These are phyloP conservation scores for Pichiaceae sp. DNA, from an alignment of 1,139 yeast species.

Conservation along the genomic window DNA sequence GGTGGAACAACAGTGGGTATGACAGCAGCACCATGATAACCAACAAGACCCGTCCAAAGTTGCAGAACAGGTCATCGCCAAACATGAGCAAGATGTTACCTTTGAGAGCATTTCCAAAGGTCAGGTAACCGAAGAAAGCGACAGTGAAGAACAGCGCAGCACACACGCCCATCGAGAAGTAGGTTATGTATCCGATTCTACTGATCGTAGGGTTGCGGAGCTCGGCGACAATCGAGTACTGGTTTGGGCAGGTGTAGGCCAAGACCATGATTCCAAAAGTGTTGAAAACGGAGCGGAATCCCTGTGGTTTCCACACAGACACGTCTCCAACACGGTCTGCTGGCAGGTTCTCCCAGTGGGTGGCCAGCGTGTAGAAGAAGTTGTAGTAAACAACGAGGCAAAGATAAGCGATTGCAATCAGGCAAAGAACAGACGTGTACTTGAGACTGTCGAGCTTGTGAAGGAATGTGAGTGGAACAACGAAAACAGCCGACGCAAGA, in stretches of 20 bases:
- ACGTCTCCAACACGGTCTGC: slow-evolving; percentile 40
- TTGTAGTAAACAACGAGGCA: slow-evolving; percentile 65
- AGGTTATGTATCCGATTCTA: slow-evolving; percentile 45
- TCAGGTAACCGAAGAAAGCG: slow-evolving; percentile 77
- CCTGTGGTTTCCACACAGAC: slow-evolving; percentile 44
- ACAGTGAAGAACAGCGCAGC: slow-evolving; percentile 56
- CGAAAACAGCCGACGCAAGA: slow-evolving; percentile 45
- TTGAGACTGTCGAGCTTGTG: slow-evolving; percentile 75
- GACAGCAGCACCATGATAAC: slow-evolving; percentile 80
- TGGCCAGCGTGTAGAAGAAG: slow-evolving; percentile 30
- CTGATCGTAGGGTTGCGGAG: slow-evolving; percentile 46
- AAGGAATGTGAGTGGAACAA: slow-evolving; percentile 71
- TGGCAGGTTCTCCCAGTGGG: slow-evolving; percentile 17
- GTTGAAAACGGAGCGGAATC: slow-evolving; percentile 54
- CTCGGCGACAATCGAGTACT: slow-evolving; percentile 87
- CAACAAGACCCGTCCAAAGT: slow-evolving; percentile 65
- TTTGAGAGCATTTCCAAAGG: slow-evolving; percentile 69
- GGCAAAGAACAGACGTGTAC: slow-evolving; percentile 79
- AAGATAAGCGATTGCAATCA: slow-evolving; percentile 72
- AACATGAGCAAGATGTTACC: slow-evolving; percentile 80
- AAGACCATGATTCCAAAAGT: slow-evolving; percentile 88
- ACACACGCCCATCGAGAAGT: slow-evolving; percentile 48
- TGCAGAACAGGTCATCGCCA: slow-evolving; percentile 36
- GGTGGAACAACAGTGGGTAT: slow-evolving; percentile 89
- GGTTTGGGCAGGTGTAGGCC: slow-evolving; percentile 93